Evolutionary conservation across 2,329 filamentous ascomycete species (phyloP), one percentile per base, ranked within the genome.

Genomic region (Aspergillus glaucus): DNA sequence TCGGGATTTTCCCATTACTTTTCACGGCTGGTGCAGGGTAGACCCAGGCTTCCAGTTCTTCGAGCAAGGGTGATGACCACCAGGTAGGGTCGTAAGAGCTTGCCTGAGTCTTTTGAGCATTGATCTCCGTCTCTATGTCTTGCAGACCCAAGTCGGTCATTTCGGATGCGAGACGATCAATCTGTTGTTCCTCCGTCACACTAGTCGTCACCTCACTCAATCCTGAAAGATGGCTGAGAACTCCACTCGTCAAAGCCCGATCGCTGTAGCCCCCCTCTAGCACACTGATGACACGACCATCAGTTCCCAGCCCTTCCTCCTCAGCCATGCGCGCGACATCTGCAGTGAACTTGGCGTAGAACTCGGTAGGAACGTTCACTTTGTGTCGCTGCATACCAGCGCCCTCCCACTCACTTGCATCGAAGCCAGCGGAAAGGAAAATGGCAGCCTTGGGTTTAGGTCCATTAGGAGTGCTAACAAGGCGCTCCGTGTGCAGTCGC

Each of bases 211-310:
- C 83, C 36, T 59, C 57, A 6, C 54, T 54, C 39, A 98, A 78
- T 5, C 92, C 93, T 57, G 87, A 88, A 15, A 98, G 67, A 68
- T 98, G 93, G 65, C 91, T 95, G 50, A 96, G 73, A 3, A 96
- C 85, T 41, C 93, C 93, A 30, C 89, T 95, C 46, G 81, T 86
- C 44, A 98, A 73, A 7, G 93, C 93, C 50, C 91, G 82, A 68
- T 98, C 88, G 64, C 91, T 96, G 64, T 98, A 98, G 0, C 93
- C 93, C 28, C 93, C 93, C 69, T 98, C 93, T 19, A 98, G 78
- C 2, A 97, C 90, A 65, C 92, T 97, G 62, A 98, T 85, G 19
- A 97, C 78, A 41, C 93, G 80, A 2, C 92, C 92, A 22, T 94
- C 86, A 1, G 88, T 87, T 24, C 80, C 79, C 1, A 88, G 80